Evolutionary conservation across 345 rosid species (phyloP).

Genomic region (Trapa bicornis): DNA sequence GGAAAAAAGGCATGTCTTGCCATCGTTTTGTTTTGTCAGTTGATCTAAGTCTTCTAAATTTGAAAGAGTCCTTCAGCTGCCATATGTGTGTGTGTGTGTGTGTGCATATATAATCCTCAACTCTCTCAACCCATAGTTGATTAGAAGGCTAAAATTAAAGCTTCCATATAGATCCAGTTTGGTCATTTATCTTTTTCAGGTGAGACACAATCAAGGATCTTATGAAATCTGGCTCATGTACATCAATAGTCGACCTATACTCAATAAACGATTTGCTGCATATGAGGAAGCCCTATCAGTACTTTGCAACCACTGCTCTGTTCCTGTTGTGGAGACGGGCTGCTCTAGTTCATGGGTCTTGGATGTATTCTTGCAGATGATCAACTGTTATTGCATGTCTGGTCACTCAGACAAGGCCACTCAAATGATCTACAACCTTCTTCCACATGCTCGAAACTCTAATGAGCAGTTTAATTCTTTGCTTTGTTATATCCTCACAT

Average conservation of each 20-base stretch:
- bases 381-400: conserved; percentile 64
- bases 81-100: background rate
- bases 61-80: background rate
- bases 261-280: conserved; percentile 55
- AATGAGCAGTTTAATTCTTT: conserved; percentile 47
- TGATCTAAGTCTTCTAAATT: background rate
- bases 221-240: conserved; percentile 85
- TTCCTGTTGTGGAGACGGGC: conserved; percentile 23
- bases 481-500: conserved; percentile 67
- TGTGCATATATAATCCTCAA: background rate
- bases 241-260: conserved; percentile 65
- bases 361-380: conserved; percentile 83
- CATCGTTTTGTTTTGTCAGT: background rate
- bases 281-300: conserved; percentile 59
- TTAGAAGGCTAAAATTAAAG: background rate
- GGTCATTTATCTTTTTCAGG: conserved; percentile 42
- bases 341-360: conserved; percentile 69
- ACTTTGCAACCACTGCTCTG: conserved; percentile 36
- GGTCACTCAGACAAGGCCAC: conserved; percentile 56
- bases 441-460: conserved; percentile 30
- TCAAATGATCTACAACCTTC: conserved; percentile 34
- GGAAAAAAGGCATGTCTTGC: background rate
- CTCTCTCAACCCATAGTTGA: background rate
- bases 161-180: conserved; percentile 5
- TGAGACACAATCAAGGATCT: conserved; percentile 47